Evolutionary conservation across 805 yeast genomes (phyloP), one percentile per base, ranked within the genome.

Genomic region (Sugiyamaella americana): DNA sequence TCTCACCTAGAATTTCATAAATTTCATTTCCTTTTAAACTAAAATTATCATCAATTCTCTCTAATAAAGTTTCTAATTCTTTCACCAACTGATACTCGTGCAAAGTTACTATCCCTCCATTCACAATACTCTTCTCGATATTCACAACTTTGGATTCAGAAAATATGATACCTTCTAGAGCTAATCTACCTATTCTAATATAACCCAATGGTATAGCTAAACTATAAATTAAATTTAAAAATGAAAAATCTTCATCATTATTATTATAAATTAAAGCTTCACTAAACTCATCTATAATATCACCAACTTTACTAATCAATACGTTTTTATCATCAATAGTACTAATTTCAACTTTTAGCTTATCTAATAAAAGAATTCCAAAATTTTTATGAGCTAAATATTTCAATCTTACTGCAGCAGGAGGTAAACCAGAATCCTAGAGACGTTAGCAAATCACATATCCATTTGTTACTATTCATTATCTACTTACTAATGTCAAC

Each of bases 331-430:
- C 70, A 3, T 42, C 51, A 0, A 45, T 47, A 13, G 45, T 52
- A 18, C 56, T 57, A 17, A 53, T 44, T 17, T 57, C 58, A 4
- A 54, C 44, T 10, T 63, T 52, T 8, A 74, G 53, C 43, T 63
- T 61, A 24, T 72, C 68, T 22, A 84, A 72, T 50, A 79, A 75
- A 26, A 87, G 71, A 55, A 87, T 73, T 0, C 95, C 96, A 48
- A 95, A 68, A 59, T 91, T 93, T 53, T 96, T 74, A 59, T 80
- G 79, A 1, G 84, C 82, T 54, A 93, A 68, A 58, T 85, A 88
- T 43, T 95, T 74, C 29, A 93, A 69, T 8, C 80, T 75, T 53
- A 82, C 80, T 20, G 89, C 75, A 1, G 84, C 78, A 1, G 94
- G 91, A 0, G 91, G 78, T 3, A 74, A 57, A 17, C 71, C 68